These are phyloP conservation scores for Plasmodium cynomolgi DNA, from an alignment of 169 alveolate species.

Conservation along the genomic window DNA sequence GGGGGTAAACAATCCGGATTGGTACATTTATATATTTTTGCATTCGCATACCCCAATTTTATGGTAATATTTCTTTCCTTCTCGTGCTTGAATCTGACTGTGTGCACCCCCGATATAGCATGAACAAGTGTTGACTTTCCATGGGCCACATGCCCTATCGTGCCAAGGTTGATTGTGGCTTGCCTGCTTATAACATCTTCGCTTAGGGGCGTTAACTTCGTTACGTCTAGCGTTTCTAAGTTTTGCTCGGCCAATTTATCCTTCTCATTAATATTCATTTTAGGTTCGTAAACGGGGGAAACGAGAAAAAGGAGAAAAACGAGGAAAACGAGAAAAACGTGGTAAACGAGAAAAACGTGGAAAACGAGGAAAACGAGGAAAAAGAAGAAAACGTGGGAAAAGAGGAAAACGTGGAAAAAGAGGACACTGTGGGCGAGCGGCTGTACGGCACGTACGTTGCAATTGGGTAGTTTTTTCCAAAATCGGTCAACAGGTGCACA, in stretches of 20 bases:
- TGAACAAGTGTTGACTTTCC: conserved; percentile 99
- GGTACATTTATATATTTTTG: conserved; percentile 97
- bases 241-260: conserved; percentile 83
- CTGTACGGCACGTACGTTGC: not conserved
- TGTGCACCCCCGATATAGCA: conserved; percentile 97
- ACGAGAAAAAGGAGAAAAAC: not conserved
- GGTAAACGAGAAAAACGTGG: not conserved
- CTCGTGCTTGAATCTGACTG: conserved; percentile 96
- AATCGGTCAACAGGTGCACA: not conserved
- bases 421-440: not conserved
- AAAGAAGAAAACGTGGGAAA: not conserved
- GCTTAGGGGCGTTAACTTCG: conserved; percentile 96
- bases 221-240: conserved; percentile 88
- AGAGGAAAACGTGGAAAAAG: not conserved
- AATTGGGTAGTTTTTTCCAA: not conserved
- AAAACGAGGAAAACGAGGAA: not conserved
- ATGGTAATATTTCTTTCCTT: conserved; percentile 98
- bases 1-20: conserved; percentile 97
- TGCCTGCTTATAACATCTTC: conserved; percentile 99
- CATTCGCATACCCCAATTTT: conserved; percentile 99
- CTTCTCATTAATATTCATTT: conserved; percentile 67
- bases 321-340: too few species aligned
- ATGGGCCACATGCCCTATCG: conserved; percentile 99
- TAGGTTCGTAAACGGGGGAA: not conserved
- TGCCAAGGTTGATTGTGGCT: conserved; percentile 98